Evolutionary conservation across 2,329 filamentous ascomycete genomes (phyloP).

Genomic region (Colletotrichum sp.): DNA sequence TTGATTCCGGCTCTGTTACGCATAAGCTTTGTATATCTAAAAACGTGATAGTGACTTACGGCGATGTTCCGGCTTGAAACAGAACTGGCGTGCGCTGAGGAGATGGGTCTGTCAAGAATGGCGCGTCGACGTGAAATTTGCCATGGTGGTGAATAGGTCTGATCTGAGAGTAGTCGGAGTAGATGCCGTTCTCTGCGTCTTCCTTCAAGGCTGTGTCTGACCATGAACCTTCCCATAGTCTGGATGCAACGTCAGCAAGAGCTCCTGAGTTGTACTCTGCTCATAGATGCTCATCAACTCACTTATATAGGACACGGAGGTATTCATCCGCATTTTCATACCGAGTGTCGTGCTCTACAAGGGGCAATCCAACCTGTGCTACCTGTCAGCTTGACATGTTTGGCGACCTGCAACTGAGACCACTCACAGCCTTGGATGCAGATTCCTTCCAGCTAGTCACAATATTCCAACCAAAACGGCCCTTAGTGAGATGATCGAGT

Average conservation of each 20-base stretch:
- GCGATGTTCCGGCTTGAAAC: conserved; percentile 64
- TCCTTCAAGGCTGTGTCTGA: background rate
- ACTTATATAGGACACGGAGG: conserved; percentile 65
- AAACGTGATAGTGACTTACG: background rate
- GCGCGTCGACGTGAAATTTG: conserved; percentile 3
- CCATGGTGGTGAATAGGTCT: conserved; percentile 2
- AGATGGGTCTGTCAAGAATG: conserved; percentile 45
- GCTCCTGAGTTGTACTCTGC: rapidly evolving
- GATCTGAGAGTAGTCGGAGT: conserved; percentile 3
- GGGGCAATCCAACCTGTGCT: conserved; percentile 58
- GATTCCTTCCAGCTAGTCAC: conserved; percentile 64
- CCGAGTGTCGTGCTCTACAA: conserved; percentile 63
- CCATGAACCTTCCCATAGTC: conserved; percentile 11
- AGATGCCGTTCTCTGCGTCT: background rate
- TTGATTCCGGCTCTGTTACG: conserved; percentile 50
- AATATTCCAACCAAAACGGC: conserved; percentile 70
- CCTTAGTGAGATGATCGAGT: conserved; percentile 65
- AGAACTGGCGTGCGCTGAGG: conserved; percentile 62
- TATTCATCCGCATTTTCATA: conserved; percentile 69
- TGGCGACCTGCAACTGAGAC: rapidly evolving
- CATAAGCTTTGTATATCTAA: background rate
- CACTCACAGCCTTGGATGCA: conserved; percentile 58
- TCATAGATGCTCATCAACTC: conserved; percentile 30
- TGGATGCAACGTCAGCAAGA: background rate
- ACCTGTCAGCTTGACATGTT: background rate